Conservation (phyloP, 2,329 filamentous ascomycete species). For the Monosporascus ibericus region DNA sequence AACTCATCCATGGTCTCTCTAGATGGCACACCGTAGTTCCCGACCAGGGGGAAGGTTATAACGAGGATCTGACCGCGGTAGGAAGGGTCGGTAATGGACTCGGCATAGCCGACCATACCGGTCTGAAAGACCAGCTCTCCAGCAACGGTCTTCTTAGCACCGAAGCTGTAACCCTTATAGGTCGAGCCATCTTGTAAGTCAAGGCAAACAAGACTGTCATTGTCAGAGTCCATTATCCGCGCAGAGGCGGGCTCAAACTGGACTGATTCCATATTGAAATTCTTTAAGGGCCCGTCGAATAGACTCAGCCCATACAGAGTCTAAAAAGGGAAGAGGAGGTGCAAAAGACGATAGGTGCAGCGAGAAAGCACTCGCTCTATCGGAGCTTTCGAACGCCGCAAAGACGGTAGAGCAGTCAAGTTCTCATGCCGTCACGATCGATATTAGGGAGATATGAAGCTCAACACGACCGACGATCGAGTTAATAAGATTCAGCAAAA, state of each 20-base stretch:
- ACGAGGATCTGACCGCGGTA: conserved; percentile 93
- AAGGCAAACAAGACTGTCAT: conserved; percentile 69
- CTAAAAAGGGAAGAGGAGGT: not conserved
- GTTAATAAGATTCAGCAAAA: not conserved
- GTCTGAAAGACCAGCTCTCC: conserved; percentile 99
- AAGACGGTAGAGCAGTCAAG: conserved; percentile 10
- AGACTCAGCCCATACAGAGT: not conserved
- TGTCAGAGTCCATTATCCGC: conserved; percentile 44
- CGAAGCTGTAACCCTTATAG: conserved; percentile 95
- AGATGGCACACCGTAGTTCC: conserved; percentile 95
- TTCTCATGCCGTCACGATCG: conserved; percentile 12
- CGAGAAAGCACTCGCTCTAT: conserved; percentile 17
- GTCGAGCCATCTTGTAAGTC: conserved; percentile 89
- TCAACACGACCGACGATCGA: conserved; percentile 3
- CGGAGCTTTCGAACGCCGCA: conserved; percentile 19
- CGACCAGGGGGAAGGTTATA: conserved; percentile 89
- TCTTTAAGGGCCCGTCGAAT: not conserved
- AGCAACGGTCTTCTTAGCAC: conserved; percentile 86
- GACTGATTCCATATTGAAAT: conserved; percentile 28
- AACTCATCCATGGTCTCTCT: conserved; percentile 79
- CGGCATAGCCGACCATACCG: conserved; percentile 97
- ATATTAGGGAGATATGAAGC: not conserved
- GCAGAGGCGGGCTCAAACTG: conserved; percentile 54
- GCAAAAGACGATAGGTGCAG: conserved; percentile 10
- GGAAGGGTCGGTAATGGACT: conserved; percentile 83